These are phyloP conservation scores for Angomonas desouzai DNA, from an alignment of 208 protist genomes.

Conservation along the genomic window DNA sequence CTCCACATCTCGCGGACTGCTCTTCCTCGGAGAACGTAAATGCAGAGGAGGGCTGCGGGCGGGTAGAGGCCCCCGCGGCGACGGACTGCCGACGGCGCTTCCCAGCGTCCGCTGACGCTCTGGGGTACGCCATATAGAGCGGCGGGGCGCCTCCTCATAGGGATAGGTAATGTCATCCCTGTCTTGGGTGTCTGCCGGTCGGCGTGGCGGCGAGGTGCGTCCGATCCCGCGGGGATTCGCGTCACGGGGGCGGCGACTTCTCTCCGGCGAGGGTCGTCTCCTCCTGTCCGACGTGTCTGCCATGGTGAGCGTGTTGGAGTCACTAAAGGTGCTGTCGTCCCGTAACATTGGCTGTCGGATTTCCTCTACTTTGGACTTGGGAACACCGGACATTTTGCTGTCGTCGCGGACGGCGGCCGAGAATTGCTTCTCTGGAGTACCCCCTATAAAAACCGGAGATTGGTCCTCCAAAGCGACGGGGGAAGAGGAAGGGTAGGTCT, in stretches of 20 bases:
- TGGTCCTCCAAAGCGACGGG: neutral
- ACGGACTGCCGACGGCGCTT: neutral
- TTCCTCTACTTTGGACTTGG: neutral
- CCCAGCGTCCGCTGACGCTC: neutral
- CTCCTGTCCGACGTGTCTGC: neutral
- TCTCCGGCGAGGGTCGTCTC: neutral
- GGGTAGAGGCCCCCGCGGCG: neutral
- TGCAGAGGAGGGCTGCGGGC: neutral
- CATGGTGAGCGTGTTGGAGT: conserved; percentile 2
- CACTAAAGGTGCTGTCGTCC: neutral
- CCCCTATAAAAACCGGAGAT: neutral
- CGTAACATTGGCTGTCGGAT: neutral
- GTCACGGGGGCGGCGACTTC: neutral
- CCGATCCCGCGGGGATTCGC: neutral
- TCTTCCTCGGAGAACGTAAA: neutral
- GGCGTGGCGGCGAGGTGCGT: neutral
- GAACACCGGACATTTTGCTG: neutral
- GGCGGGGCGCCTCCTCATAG: neutral
- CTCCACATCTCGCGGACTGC: neutral
- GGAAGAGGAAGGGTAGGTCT: neutral
- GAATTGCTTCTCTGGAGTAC: conserved; percentile 1
- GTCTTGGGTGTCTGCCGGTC: neutral
- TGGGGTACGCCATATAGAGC: conserved; percentile 3
- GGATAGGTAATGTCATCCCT: neutral
- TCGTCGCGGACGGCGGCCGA: neutral